These are phyloP conservation scores for Anisodus acutangulus DNA, from an alignment of 257 asterid species.

Conservation along the genomic window DNA sequence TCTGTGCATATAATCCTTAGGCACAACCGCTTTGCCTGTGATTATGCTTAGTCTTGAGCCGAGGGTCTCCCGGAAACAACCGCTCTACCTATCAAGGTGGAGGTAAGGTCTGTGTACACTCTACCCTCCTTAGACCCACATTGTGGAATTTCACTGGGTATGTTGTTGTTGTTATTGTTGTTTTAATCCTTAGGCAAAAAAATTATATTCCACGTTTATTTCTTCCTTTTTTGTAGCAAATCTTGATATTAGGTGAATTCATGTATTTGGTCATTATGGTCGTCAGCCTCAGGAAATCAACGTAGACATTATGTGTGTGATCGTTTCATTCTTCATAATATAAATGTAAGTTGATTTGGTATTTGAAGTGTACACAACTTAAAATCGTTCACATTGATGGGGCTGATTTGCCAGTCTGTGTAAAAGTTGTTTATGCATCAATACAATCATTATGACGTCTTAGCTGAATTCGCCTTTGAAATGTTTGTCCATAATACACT, in stretches of 20 bases:
- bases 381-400: not conserved
- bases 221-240: not conserved
- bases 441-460: not conserved
- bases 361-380: not conserved
- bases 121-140: too few relatives aligned
- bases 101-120: too few relatives aligned
- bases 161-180: too few relatives aligned
- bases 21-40: too few relatives aligned
- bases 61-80: too few relatives aligned
- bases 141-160: too few relatives aligned
- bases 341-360: not conserved
- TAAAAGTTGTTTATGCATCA: not conserved
- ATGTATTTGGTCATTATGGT: not conserved
- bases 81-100: too few relatives aligned
- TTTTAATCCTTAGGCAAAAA: too few relatives aligned
- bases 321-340: too few relatives aligned
- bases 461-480: not conserved
- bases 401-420: not conserved
- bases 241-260: not conserved
- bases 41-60: too few relatives aligned
- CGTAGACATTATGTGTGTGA: not conserved
- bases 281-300: not conserved
- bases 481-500: not conserved
- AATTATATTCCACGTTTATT: not conserved
- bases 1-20: slow-evolving; percentile 46